phyloP scores from a whole-genome alignment of 2,329 filamentous ascomycete species.

The Penicillium sp. region DNA sequence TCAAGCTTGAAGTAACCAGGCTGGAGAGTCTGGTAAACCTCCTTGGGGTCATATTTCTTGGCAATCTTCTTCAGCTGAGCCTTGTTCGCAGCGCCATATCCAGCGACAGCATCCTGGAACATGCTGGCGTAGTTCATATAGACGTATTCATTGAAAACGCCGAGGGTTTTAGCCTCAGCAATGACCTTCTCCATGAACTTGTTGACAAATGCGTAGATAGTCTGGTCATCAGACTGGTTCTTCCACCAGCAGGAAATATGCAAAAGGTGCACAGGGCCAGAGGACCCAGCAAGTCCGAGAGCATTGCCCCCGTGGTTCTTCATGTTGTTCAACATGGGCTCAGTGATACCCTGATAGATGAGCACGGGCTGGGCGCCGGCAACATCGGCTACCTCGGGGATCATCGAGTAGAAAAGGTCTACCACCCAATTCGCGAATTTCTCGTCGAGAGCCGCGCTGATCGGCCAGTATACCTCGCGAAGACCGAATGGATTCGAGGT shows the following conservation, averaged over 20 bases:
- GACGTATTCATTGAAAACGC: conserved; percentile 36
- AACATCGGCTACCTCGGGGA: conserved; percentile 21
- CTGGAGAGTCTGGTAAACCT: conserved; percentile 43
- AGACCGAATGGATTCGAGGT: conserved; percentile 34
- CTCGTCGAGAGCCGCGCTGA: conserved; percentile 32
- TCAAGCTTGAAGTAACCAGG: conserved; percentile 48
- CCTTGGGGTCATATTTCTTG: conserved; percentile 42
- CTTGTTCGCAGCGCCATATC: conserved; percentile 44
- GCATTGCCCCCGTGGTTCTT: conserved; percentile 37
- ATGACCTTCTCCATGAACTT: conserved; percentile 30
- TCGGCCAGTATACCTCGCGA: conserved; percentile 36
- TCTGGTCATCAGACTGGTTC: conserved; percentile 33
- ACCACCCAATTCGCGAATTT: conserved; percentile 28
- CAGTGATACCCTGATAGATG: conserved; percentile 37
- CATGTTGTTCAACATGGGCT: conserved; percentile 32
- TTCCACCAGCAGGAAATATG: conserved; percentile 35
- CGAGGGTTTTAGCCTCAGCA: conserved; percentile 30
- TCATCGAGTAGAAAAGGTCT: conserved; percentile 26
- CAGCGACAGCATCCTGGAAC: conserved; percentile 44
- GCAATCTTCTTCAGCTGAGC: conserved; percentile 34
- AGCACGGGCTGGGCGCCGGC: conserved; percentile 27
- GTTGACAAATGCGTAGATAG: conserved; percentile 27
- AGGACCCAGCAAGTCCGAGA: conserved; percentile 31
- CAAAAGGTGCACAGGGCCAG: conserved; percentile 29
- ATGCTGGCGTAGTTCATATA: conserved; percentile 52